Base-by-base conservation (phyloP, 306 rosid genomes). In the Potentilla sterilis region DNA sequence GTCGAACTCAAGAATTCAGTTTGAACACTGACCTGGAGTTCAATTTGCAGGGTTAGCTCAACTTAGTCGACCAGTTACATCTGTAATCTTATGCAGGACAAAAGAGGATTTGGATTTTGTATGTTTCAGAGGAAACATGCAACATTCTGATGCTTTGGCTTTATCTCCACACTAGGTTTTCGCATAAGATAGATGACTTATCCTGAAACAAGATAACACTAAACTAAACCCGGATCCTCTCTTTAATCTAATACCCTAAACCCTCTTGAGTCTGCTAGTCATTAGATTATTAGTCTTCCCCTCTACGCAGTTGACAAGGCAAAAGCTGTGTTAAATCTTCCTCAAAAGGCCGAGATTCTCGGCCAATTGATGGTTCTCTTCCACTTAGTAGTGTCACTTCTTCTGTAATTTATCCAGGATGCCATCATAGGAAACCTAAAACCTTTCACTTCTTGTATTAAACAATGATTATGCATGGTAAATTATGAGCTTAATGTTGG, bases 301-400 rank as follows among this genome's bases (percentile, higher is more conserved):
- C 21, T 64, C 46, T 51, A 41, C 64, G 81, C 73, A 62, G 78
- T 37, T 68, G 76, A 74, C 73, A 78, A 35, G 74, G 77, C 73
- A 21, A 68, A 73, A 41, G 76, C 69, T 55, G 68, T 19, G 58
- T 57, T 46, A 41, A 62, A 49, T 58, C 51, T 51, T 38, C 76
- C 55, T 15, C 62, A 41, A 67, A 86, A 86, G 83, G 85, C 86
- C 82, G 52, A 86, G 79, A 84, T 87, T 84, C 69, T 80, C 76
- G 85, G 91, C 74, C 78, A 80, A 75, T 80, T 76, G 67, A 72
- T 41, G 83, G 70, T 71, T 42, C 70, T 42, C 69, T 74, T 69
- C 88, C 90, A 84, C 87, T 15, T 79, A 80, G 24, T 19, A 65
- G 46, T 69, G 57, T 54, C 7, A 42, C 35, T 55, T 49, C 65